Evolutionary conservation across 768 basidiomycete species (phyloP).

Genomic region (Trametopsis cervina): DNA sequence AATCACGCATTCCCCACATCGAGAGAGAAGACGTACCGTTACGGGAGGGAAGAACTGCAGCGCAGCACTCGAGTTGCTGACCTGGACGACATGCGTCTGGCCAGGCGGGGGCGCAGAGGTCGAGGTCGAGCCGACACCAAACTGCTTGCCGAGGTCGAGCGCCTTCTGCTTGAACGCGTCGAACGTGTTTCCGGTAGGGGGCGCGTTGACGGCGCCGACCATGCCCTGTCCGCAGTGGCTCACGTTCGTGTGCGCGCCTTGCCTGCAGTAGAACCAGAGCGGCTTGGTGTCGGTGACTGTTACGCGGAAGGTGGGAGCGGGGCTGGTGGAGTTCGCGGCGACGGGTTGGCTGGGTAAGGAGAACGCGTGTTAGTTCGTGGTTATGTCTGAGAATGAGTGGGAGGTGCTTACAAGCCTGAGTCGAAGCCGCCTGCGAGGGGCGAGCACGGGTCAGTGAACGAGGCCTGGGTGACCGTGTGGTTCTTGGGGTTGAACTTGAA

Average conservation of each 20-base stretch:
- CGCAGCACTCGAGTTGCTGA: conserved; percentile 1
- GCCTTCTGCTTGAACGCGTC: conserved; percentile 52
- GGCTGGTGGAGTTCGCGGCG: conserved; percentile 2
- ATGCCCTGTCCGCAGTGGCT: conserved; percentile 47
- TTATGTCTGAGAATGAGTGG: background rate
- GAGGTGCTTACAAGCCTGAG: conserved; percentile 19
- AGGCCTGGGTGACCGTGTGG: background rate
- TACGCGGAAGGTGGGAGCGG: conserved; percentile 15
- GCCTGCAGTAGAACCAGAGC: conserved; percentile 14
- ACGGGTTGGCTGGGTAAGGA: conserved; percentile 18
- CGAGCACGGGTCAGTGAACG: background rate
- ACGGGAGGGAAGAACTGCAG: background rate
- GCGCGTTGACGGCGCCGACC: conserved; percentile 23
- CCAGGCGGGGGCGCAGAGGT: conserved; percentile 26
- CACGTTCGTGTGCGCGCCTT: conserved; percentile 28
- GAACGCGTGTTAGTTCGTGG: background rate
- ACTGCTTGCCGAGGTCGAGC: conserved; percentile 44
- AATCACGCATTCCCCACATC: background rate
- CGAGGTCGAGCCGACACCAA: conserved; percentile 35
- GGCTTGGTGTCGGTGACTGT: conserved; percentile 12
- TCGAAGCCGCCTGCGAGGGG: conserved; percentile 29
- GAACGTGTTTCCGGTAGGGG: conserved; percentile 17
- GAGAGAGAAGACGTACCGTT: background rate
- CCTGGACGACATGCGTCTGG: conserved; percentile 7
- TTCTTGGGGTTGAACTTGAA: background rate